Conservation (phyloP, 495 filamentous ascomycete genomes). For the Penicillium goetzii region DNA sequence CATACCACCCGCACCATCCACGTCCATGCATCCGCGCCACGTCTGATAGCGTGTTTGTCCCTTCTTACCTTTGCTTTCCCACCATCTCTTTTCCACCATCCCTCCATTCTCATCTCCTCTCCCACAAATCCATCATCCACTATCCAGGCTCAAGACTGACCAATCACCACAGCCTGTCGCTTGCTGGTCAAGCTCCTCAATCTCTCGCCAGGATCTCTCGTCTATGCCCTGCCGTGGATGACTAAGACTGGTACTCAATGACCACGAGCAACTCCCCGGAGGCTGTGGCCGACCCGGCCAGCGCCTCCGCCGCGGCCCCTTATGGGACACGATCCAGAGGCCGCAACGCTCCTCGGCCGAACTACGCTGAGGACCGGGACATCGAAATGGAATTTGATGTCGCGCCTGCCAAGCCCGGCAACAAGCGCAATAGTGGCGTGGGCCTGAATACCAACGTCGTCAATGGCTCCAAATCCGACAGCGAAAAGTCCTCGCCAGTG, state of each 20-base stretch:
- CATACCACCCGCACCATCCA: constrained; percentile 25
- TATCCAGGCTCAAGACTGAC: constrained; percentile 15
- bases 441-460: constrained; percentile 26
- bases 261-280: constrained; percentile 55
- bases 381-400: constrained; percentile 79
- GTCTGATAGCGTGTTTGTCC: constrained; percentile 20
- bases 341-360: constrained; percentile 79
- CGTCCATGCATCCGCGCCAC: constrained; percentile 33
- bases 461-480: constrained; percentile 45
- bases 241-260: constrained; percentile 52
- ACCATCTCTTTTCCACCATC: background rate
- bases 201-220: background rate
- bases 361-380: constrained; percentile 97
- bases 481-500: constrained; percentile 47
- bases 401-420: constrained; percentile 50
- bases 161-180: constrained; percentile 20
- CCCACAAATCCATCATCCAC: background rate
- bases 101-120: background rate
- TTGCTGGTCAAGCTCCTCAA: constrained; percentile 7
- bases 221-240: constrained; percentile 36
- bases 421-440: constrained; percentile 42
- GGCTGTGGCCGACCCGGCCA: constrained; percentile 44
- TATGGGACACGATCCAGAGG: constrained; percentile 97
- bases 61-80: background rate
- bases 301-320: constrained; percentile 61